Evolutionary conservation across 2,329 filamentous ascomycete genomes (phyloP), one percentile per base, ranked within the genome.

Genomic region (Sarocladium kiliense): DNA sequence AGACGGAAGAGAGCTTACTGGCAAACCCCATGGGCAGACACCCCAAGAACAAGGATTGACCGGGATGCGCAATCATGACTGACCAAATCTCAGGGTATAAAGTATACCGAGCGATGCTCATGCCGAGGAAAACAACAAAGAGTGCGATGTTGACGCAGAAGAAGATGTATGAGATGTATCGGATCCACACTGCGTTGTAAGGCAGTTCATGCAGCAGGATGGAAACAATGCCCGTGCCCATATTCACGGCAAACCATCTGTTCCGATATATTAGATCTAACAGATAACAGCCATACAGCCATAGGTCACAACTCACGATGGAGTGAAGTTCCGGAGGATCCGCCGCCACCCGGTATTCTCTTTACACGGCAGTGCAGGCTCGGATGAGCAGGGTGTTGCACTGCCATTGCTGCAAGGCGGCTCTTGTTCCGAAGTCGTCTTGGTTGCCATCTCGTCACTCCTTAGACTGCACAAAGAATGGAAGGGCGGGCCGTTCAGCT

Each of bases 201-300:
- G 85, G 85, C 11, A 88, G 74, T 18, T 79, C 77, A 59, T 81
- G 74, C 18, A 89, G 74, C 19, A 89, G 72, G 37, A 87, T 77
- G 1, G 81, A 80, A 9, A 86, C 80, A 37, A 89, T 81, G 19
- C 85, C 86, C 0, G 85, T 89, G 26, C 86, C 86, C 85, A 89
- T 84, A 42, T 75, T 82, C 30, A 79, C 75, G 2, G 77, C 72
- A 63, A 84, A 84, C 81, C 82, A 84, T 65, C 78, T 74, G n/a
- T n/a, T n/a, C n/a, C n/a, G n/a, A n/a, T n/a, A n/a, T n/a, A n/a
- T n/a, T n/a, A n/a, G n/a, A n/a, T n/a, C n/a, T n/a, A n/a, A n/a
- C n/a, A n/a, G n/a, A n/a, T n/a, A n/a, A n/a, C n/a, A n/a, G n/a
- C n/a, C n/a, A n/a, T n/a, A n/a, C n/a, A n/a, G n/a, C n/a, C n/a